A percentile compares a stretch with the other conserved stretches of the same genome.
Conservation (phyloP, 2,329 filamentous ascomycete genomes). For the Rhynchosporium agropyri region DNA sequence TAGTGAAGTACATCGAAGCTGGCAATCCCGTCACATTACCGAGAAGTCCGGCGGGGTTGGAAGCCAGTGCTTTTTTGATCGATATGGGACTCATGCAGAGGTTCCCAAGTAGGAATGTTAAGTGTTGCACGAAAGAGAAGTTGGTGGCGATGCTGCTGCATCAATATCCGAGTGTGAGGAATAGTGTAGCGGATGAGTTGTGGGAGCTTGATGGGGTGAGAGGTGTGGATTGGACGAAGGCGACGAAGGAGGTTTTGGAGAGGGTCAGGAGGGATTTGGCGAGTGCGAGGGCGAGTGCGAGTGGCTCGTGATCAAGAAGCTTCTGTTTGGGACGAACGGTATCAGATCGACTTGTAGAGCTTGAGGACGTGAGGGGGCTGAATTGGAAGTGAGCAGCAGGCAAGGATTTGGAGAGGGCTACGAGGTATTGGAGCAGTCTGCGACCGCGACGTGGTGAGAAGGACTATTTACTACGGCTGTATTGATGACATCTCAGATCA, state of each 20-base stretch:
- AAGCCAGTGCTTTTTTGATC: conserved; percentile 76
- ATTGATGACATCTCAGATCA: no score
- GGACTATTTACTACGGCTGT: no score
- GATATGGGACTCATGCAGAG: conserved; percentile 63
- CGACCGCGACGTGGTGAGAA: no score
- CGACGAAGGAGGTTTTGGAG: conserved; percentile 7
- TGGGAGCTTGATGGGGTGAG: conserved; percentile 49
- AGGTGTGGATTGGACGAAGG: conserved; percentile 55
- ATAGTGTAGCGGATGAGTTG: conserved; percentile 61
- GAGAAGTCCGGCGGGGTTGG: conserved; percentile 69
- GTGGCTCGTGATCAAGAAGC: no score
- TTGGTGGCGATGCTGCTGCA: conserved; percentile 75
- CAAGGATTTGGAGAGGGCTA: conserved; percentile 3
- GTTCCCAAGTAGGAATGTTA: conserved; percentile 45
- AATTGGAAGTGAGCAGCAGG: conserved; percentile 51
- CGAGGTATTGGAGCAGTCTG: no score
- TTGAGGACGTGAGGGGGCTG: conserved; percentile 51
- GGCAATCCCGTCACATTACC: conserved; percentile 47
- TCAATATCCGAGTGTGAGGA: conserved; percentile 76
- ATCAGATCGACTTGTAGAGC: background rate
- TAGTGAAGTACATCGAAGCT: conserved; percentile 55
- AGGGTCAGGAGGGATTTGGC: background rate
- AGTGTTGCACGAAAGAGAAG: conserved; percentile 67
- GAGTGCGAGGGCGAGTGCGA: background rate
- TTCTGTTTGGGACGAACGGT: no score